Evolutionary conservation across 176 grass and related monocot species (phyloP).

Genomic region (bread wheat (Triticum aestivum)): IWGSC_CS_RefSeq_v2.1 NC_057800.1:143191637-143192136

Average conservation of each 20-base stretch:
- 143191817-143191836: not conserved
- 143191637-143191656: not conserved
- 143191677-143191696: not conserved
- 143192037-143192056: slow-evolving; percentile 15
- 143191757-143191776: not conserved
- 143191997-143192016: not conserved
- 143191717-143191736: not conserved
- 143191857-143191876: not conserved
- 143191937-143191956: not conserved
- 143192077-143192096: slow-evolving; percentile 32
- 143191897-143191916: not conserved
- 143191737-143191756: not conserved
- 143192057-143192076: not conserved
- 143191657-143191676: not conserved
- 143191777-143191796: not conserved
- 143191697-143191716: not conserved
- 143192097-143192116: slow-evolving; percentile 18
- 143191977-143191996: not conserved
- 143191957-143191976: not conserved
- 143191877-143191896: not conserved
- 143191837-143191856: not conserved
- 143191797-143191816: slow-evolving; percentile 13
- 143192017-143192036: not conserved
- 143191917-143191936: not conserved
- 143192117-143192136: not conserved